Evolutionary conservation across 345 rosid genomes (phyloP), one percentile per base, ranked within the genome.

Genomic region (Syzygium aqueum): DNA sequence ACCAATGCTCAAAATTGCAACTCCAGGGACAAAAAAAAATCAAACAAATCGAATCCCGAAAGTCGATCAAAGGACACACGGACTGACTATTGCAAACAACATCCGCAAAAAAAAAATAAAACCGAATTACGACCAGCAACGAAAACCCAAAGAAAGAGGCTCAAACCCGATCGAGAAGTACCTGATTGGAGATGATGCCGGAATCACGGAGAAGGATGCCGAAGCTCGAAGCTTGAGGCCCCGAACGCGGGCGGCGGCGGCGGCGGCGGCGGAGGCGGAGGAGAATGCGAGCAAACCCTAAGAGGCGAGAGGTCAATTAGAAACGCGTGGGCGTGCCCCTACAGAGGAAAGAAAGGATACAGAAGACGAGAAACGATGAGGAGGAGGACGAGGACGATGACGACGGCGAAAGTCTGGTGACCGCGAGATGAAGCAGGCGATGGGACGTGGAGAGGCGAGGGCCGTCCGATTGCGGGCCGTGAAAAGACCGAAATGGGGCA

Each of bases 401-500:
- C 11, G 59, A 57, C 46, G 46, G 6, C 46, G 7, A 43, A 43
- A 84, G 86, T 10, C 61, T 11, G 86, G 37, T 53, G 86, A 53
- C 17, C 27, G 33, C 5, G 50, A 53, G 50, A 52, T n/a, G 86
- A 33, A 84, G 86, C 53, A 54, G 86, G 23, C 86, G 86, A 53
- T 84, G 86, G 49, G 82, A 84, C 86, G 63, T 96, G 96, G 97
- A 90, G 51, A 54, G 84, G 87, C 52, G 87, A 56, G 93, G 91
- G 89, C 93, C 97, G 95, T 95, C 92, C 89, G 96, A 91, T 93
- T 57, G 82, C 80, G 53, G 85, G 52, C 49, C 15, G 23, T 67
- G 85, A 92, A 94, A 96, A 93, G 89, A 97, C 95, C 96, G 53
- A 92, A 96, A 95, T 93, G 91, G 98, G 96, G 89, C 90, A 89